These are phyloP conservation scores for Physaria fendleri DNA, from an alignment of 345 rosid species.

Conservation along the genomic window DNA sequence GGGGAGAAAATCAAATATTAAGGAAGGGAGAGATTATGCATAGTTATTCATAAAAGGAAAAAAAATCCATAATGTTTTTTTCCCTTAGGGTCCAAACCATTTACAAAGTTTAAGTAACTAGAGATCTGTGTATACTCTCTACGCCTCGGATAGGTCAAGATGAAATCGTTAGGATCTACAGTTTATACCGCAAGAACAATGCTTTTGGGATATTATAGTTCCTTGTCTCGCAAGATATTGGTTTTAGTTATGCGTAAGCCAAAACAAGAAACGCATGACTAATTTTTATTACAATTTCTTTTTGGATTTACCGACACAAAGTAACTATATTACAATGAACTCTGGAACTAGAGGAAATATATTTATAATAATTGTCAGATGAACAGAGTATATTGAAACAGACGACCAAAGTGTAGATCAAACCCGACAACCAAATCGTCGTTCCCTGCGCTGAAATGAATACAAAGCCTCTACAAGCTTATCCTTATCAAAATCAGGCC, in stretches of 20 bases:
- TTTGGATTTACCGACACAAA: neutral
- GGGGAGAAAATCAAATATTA: too few species aligned
- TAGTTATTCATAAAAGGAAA: too few species aligned
- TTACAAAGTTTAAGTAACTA: too few species aligned
- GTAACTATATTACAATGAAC: neutral
- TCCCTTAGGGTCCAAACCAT: too few species aligned
- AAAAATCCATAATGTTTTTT: too few species aligned
- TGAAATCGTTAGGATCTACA: too few species aligned
- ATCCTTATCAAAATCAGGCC: conserved; percentile 68
- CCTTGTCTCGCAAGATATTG: neutral
- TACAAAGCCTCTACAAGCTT: conserved; percentile 44
- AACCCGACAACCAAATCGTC: conserved; percentile 46
- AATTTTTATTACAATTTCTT: too few species aligned
- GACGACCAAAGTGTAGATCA: neutral
- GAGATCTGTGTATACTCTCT: too few species aligned
- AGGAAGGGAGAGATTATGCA: too few species aligned
- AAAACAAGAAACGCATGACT: neutral
- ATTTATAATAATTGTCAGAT: neutral
- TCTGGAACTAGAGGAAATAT: neutral
- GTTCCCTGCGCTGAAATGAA: conserved; percentile 53
- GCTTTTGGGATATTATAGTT: neutral
- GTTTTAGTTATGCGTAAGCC: neutral
- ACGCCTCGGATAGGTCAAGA: too few species aligned
- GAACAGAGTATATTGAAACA: neutral
- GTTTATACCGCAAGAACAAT: too few species aligned